These are phyloP conservation scores for Moesziomyces globuligerus DNA, from an alignment of 1,284 basidiomycete genomes.

Conservation along the genomic window DNA sequence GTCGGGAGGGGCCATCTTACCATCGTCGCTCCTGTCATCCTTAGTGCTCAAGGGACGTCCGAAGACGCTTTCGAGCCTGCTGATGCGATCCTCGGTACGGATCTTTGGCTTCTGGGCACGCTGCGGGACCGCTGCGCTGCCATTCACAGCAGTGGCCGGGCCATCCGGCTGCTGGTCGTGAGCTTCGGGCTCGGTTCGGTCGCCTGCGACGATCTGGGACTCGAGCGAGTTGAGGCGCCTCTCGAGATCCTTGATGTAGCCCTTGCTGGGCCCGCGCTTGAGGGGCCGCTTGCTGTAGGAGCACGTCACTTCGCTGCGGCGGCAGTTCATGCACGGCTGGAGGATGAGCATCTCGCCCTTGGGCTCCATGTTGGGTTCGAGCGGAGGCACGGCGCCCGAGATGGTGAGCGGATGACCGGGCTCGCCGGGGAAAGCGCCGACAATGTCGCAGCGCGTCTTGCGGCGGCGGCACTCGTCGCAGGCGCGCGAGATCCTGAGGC, in stretches of 20 bases:
- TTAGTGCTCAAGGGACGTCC: constrained; percentile 16
- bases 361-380: constrained; percentile 36
- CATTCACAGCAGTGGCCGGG: background rate
- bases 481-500: constrained; percentile 46
- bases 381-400: constrained; percentile 34
- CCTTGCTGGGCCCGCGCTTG: constrained; percentile 54
- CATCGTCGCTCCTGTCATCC: constrained; percentile 6
- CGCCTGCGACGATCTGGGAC: constrained; percentile 27
- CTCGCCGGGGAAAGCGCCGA: constrained; percentile 52
- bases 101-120: constrained; percentile 23
- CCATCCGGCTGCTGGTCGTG: background rate
- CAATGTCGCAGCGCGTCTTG: constrained; percentile 52
- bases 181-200: constrained; percentile 4
- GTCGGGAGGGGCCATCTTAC: background rate
- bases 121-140: background rate
- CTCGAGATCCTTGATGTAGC: constrained; percentile 59
- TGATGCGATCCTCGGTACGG: constrained; percentile 45
- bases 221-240: constrained; percentile 55
- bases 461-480: constrained; percentile 50
- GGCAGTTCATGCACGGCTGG: constrained; percentile 54
- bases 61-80: constrained; percentile 34
- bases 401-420: constrained; percentile 39
- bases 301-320: constrained; percentile 43
- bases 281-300: constrained; percentile 49
- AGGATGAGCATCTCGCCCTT: constrained; percentile 54